Percentiles rank a stretch among this genome's conserved stretches.
These are phyloP conservation scores for Botrytis fabae DNA, from an alignment of 2,329 filamentous ascomycete genomes.

Conservation along the genomic window DNA sequence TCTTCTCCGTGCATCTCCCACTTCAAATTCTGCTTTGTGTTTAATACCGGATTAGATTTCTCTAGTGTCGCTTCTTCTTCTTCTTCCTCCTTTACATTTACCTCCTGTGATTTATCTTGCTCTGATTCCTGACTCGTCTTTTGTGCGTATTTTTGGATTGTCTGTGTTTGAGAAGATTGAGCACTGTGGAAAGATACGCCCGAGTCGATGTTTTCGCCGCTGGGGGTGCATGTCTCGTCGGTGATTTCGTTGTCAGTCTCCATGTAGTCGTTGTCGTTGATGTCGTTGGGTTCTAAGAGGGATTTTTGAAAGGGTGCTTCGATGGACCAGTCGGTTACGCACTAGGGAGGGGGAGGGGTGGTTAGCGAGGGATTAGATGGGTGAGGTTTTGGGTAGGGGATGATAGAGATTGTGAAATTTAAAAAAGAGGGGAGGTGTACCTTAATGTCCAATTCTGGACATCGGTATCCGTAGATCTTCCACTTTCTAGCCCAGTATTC, in stretches of 20 bases:
- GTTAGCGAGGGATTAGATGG: not conserved
- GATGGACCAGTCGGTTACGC: conserved; percentile 5
- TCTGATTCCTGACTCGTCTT: not conserved
- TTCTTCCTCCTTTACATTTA: not conserved
- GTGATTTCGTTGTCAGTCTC: not conserved
- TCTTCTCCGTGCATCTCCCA: not conserved
- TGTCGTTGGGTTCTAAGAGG: not conserved
- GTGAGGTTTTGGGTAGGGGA: not conserved
- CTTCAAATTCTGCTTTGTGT: not conserved
- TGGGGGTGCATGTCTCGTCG: not conserved
- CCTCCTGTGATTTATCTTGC: not conserved
- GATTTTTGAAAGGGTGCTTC: conserved; percentile 3
- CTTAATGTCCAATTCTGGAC: not conserved
- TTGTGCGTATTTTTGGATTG: not conserved
- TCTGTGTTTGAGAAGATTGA: not conserved
- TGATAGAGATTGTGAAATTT: not conserved
- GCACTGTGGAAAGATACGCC: not conserved
- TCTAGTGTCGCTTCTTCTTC: not conserved
- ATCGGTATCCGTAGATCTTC: not conserved
- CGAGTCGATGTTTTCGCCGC: not conserved
- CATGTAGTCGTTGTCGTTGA: not conserved
- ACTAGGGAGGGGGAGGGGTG: rapidly evolving
- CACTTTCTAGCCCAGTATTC: conserved; percentile 2
- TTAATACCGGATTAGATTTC: not conserved
- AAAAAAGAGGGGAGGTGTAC: not conserved